These are phyloP conservation scores for Leishmania braziliensis DNA, from an alignment of 208 protist genomes.

Conservation along the genomic window DNA sequence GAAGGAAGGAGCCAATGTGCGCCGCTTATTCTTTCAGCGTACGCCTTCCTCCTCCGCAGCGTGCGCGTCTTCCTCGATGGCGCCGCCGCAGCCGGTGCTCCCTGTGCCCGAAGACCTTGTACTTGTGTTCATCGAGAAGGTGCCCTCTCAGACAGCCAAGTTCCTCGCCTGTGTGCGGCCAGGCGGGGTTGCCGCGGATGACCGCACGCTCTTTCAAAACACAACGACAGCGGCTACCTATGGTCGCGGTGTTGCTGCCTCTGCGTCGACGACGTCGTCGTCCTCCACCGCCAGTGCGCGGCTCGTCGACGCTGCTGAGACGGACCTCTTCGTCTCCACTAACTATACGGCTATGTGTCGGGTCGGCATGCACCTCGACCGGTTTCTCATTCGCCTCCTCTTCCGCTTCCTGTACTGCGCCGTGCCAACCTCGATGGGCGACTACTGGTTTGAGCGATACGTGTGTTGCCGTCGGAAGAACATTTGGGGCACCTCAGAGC, in stretches of 20 bases:
- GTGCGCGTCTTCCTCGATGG: neutral
- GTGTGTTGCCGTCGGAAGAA: conserved; percentile 46
- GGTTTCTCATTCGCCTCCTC: conserved; percentile 40
- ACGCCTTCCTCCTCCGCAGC: neutral
- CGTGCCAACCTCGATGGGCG: conserved; percentile 52
- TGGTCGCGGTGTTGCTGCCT: neutral
- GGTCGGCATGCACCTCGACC: conserved; percentile 83
- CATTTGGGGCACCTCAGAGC: conserved; percentile 80
- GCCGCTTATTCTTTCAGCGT: conserved; percentile 46
- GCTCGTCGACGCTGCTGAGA: conserved; percentile 32
- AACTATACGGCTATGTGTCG: conserved; percentile 78
- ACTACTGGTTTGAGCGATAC: conserved; percentile 57
- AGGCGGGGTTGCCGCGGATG: conserved; percentile 19
- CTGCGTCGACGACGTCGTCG: neutral
- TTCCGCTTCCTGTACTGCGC: conserved; percentile 48
- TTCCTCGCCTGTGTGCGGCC: conserved; percentile 38
- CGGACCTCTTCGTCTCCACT: conserved; percentile 71
- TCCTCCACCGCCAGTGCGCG: conserved; percentile 6
- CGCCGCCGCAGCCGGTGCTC: neutral
- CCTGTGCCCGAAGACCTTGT: conserved; percentile 46
- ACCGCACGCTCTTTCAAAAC: conserved; percentile 23
- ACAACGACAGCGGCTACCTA: neutral
- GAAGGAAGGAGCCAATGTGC: conserved; percentile 48
- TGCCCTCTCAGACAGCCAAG: conserved; percentile 48
- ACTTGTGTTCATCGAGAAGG: conserved; percentile 76